Conservation (phyloP, 768 basidiomycete species). For the Sporobolomyces pararoseus region DNA sequence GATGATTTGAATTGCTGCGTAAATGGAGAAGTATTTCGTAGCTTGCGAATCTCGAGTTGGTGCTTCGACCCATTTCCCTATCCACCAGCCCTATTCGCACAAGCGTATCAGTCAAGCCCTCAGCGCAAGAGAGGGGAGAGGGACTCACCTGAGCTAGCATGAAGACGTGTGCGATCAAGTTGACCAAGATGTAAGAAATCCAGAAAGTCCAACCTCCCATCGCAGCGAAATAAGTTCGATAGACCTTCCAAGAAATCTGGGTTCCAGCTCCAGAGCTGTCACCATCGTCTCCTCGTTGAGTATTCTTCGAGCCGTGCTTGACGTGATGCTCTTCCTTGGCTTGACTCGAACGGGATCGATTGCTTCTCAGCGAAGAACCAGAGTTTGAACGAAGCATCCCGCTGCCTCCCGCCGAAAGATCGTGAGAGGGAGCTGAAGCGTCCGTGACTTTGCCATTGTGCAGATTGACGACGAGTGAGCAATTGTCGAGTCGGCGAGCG, state of each 20-base stretch:
- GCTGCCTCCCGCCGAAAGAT: slow-evolving; percentile 5
- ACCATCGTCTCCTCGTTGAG: not conserved
- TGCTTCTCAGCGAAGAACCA: not conserved
- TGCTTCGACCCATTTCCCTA: slow-evolving; percentile 34
- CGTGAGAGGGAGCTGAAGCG: slow-evolving; percentile 3
- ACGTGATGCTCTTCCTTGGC: slow-evolving; percentile 11
- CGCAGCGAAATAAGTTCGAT: slow-evolving; percentile 24
- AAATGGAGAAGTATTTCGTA: slow-evolving; percentile 19
- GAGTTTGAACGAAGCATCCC: slow-evolving; percentile 17
- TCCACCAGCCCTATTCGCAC: slow-evolving; percentile 32
- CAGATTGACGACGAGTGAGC: slow-evolving; percentile 25
- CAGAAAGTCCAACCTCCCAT: slow-evolving; percentile 35
- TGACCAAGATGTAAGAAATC: slow-evolving; percentile 24
- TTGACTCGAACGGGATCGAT: not conserved
- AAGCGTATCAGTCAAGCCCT: not conserved
- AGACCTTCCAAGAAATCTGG: slow-evolving; percentile 21
- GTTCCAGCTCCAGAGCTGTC: slow-evolving; percentile 22
- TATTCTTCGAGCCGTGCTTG: slow-evolving; percentile 19
- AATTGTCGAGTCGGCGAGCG: slow-evolving; percentile 8
- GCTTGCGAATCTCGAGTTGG: slow-evolving; percentile 12
- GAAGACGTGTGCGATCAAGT: slow-evolving; percentile 35
- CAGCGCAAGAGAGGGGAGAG: too few species aligned
- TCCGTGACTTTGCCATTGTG: slow-evolving; percentile 9
- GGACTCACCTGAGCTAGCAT: slow-evolving; percentile 36
- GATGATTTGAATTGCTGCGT: slow-evolving; percentile 35